Base-by-base conservation (phyloP, 495 filamentous ascomycete species). In the Penicillium canariense region DNA sequence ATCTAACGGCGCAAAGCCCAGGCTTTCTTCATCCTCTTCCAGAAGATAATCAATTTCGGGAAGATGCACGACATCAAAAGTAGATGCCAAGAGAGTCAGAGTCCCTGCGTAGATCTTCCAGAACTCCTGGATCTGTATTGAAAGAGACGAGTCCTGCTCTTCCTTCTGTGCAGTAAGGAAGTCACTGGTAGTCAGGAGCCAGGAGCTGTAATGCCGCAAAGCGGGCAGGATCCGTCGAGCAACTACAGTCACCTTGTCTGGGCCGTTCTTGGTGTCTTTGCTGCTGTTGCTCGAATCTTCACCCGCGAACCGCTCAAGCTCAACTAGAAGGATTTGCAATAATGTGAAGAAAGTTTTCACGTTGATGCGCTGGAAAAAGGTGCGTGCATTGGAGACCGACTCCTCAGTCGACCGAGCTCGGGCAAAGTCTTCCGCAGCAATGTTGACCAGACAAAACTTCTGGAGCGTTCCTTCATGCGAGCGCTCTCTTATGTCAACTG, bases 371-470 rank as follows among this genome's bases (percentile, higher is more conserved):
- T 96, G 78, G 48, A 88, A 84, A 67, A 87, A 91, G 48, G 86
- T 81, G 65, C 82, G 85, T 3, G 88, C 82, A 50, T 81, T 72
- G 1, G 65, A 73, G 31, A 69, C 67, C 4, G 70, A 62, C 35
- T 76, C 70, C 32, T 72, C 75, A 64, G 72, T 73, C 39, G 87
- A 78, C 53, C 81, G 83, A 18, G 78, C 67, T 17, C 75, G 74
- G 22, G 90, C 85, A 59, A 86, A 80, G 54, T 83, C 84, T 63
- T 95, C 88, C 10, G 92, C 90, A 1, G 90, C 83, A 44, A 97
- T 85, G 60, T 95, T 97, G 52, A 90, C 84, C 27, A 97, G 75
- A 40, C 90, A 83, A 58, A 96, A 84, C 62, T 91, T 92, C 42
- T 89, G 80, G 25, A 96, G 66, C 4, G 81, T 83, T 20, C 78